Base-by-base conservation (phyloP, 495 filamentous ascomycete genomes). In the Cercophora newfieldiana region DNA sequence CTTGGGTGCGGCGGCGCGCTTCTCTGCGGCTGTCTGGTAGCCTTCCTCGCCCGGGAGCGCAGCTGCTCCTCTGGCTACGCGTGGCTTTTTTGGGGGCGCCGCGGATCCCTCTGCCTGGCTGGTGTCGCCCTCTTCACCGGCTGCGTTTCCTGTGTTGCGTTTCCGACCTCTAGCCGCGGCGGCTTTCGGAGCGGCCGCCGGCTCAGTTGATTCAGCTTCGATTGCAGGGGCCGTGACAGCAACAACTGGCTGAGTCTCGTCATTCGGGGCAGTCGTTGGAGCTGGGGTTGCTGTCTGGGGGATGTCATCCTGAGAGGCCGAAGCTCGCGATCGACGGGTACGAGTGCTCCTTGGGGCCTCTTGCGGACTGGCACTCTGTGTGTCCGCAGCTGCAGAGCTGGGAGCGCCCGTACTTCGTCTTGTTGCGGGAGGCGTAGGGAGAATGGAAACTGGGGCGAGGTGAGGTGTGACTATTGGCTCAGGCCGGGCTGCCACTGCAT, bases 21-120 rank as follows among this genome's bases (percentile, higher is more conserved):
- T 62, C 29, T 69, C 65, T 6, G 61, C 44, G 19, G 62, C 54
- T 10, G 54, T 58, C 51, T 59, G 49, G 18, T 71, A 51, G 14
- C 66, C 69, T 18, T 68, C 62, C n/a, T 63, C 66, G 21, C 59
- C 55, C 3, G 66, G 58, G 24, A 63, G 37, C 7, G 66, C 28
- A n/a, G 63, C 66, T 8, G 53, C 66, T 48, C 49, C 60, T 25
- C 19, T 70, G n/a, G 29, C 24, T 31, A 61, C 24, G 4, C 55
- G 24, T 7, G 61, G 62, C 62, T 71, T 71, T 28, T 60, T 65
- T 19, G 59, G 47, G 12, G 58, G 67, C 14, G 48, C 61, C 3
- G 66, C 18, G 18, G 57, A 48, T 26, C 26, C 28, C 16, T 61
- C 68, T 3, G 53, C 56, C 19, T 26, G 53, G 26, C 24, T 24